Evolutionary conservation across 2,329 filamentous ascomycete species (phyloP), one percentile per base, ranked within the genome.

Genomic region (Taxawa tesnikishii): DNA sequence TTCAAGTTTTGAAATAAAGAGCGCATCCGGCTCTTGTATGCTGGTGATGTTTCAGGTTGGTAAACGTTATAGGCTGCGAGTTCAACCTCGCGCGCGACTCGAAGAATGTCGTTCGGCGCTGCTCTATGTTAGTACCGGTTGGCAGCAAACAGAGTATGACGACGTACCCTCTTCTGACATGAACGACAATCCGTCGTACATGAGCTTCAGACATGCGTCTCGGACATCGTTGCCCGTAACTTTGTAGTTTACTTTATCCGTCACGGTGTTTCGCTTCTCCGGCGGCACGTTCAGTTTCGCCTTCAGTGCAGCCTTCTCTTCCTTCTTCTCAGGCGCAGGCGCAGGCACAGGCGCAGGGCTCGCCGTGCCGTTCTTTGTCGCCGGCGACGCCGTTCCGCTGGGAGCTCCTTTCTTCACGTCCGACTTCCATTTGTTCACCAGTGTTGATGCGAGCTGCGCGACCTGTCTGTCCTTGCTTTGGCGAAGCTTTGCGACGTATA

Each of bases 1-100:
- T 94, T 96, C 46, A 98, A 73, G 53, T 96, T 96, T 54, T 87
- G 76, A 62, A 84, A 96, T 14, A 98, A 74, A 13, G 84, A 92
- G 44, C 88, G 81, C 48, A 96, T 79, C 67, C 94, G 94, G 43
- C 68, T 70, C 52, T 80, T 79, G 68, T 98, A 98, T 30, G 78
- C 73, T 28, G 74, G 60, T 29, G 68, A 70, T 11, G 68, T 78
- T 48, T 85, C 79, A 33, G 78, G 75, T 35, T 79, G 77, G 54
- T 76, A 79, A 17, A 69, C 61, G 35, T 67, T 68, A 59, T 69
- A 87, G 5, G 82, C 82, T 6, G 85, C 83, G 23, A 70, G 56
- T 63, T 98, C 90, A 40, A 92, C 72, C 26, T 79, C 74, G 43
- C 74, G 74, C 41, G 77, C 71, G 38, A 73, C 63, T 24, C 53